Conservation (phyloP, 2,329 filamentous ascomycete species). For the Biscogniauxia marginata region DNA sequence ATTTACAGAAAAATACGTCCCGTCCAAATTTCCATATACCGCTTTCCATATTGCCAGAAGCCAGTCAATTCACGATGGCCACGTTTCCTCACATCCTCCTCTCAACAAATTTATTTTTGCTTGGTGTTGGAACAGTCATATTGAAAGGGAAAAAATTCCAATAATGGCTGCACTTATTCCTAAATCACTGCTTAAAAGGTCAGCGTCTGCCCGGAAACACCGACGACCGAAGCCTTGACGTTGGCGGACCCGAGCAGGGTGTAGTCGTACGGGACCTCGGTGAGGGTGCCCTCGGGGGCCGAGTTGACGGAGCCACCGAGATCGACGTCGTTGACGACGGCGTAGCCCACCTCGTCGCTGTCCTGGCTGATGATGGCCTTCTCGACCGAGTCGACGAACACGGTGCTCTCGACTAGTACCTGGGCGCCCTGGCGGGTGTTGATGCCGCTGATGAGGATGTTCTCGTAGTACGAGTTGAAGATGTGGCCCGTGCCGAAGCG, state of each 20-base stretch:
- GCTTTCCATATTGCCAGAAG: too few relatives aligned
- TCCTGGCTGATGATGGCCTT: slow-evolving; percentile 34
- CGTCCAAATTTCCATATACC: too few relatives aligned
- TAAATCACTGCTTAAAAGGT: slow-evolving; percentile 19
- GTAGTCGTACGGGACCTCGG: slow-evolving; percentile 53
- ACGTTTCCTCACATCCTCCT: too few relatives aligned
- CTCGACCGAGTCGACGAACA: slow-evolving; percentile 23
- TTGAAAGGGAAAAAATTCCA: too few relatives aligned
- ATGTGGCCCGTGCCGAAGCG: slow-evolving; percentile 57
- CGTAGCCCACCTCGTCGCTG: slow-evolving; percentile 42
- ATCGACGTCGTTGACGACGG: slow-evolving; percentile 40
- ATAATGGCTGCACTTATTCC: too few relatives aligned
- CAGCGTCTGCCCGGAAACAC: slow-evolving; percentile 37
- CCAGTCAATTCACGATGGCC: too few relatives aligned
- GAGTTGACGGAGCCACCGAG: slow-evolving; percentile 46
- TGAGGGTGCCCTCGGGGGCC: slow-evolving; percentile 51
- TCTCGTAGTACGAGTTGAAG: slow-evolving; percentile 42
- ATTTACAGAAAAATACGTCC: too few relatives aligned
- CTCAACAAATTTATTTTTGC: too few relatives aligned
- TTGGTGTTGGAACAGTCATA: too few relatives aligned
- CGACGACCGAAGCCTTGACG: slow-evolving; percentile 43
- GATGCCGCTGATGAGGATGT: slow-evolving; percentile 42
- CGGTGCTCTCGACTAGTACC: slow-evolving; percentile 49
- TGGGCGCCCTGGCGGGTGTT: slow-evolving; percentile 49
- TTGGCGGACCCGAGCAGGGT: slow-evolving; percentile 47